Conservation (phyloP, 352 stramenopile species). For the Bremia lactucae region DNA sequence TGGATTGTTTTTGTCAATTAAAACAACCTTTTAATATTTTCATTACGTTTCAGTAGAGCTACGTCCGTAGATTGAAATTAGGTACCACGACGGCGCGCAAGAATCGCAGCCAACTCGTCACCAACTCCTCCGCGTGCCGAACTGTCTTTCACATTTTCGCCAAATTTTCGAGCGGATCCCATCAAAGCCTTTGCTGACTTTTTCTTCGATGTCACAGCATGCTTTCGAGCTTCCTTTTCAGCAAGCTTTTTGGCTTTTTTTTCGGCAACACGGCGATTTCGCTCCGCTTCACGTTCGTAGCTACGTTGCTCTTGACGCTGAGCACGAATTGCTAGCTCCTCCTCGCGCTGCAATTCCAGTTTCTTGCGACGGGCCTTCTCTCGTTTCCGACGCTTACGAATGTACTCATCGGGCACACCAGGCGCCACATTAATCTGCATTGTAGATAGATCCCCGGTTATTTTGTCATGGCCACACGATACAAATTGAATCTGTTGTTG, state of each 20-base stretch:
- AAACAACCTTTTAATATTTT: too few relatives aligned
- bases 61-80: conserved; percentile 3
- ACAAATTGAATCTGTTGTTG: conserved; percentile 60
- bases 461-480: conserved; percentile 24
- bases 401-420: conserved; percentile 75
- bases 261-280: conserved; percentile 63
- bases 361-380: conserved; percentile 71
- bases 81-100: conserved; percentile 52
- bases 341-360: conserved; percentile 56
- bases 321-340: conserved; percentile 61
- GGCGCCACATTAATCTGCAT: conserved; percentile 48
- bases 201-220: conserved; percentile 27
- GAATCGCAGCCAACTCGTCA: conserved; percentile 66
- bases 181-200: conserved; percentile 39
- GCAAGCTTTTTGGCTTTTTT: conserved; percentile 84
- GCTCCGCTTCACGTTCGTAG: conserved; percentile 57
- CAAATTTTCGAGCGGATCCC: conserved; percentile 70
- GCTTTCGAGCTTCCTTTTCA: conserved; percentile 54
- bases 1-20: too few relatives aligned
- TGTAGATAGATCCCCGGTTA: conserved; percentile 32
- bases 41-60: background rate
- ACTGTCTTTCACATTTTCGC: conserved; percentile 35
- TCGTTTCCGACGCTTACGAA: conserved; percentile 75
- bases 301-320: conserved; percentile 58
- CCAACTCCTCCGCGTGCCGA: conserved; percentile 36